Base-by-base conservation (phyloP, 306 rosid species). In the Prunus davidiana region DNA sequence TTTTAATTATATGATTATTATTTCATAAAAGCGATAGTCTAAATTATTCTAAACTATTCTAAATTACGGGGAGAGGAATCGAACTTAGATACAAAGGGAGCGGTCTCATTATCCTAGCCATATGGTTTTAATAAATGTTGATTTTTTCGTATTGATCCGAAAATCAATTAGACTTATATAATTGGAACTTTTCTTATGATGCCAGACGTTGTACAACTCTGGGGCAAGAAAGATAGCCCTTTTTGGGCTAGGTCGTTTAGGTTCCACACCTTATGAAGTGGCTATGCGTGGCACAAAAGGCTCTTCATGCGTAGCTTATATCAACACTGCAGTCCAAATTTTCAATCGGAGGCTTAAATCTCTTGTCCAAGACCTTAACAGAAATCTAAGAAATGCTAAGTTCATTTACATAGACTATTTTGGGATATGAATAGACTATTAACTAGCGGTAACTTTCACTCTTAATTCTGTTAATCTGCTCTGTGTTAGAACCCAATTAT, bases 341-440 rank as follows among this genome's bases (percentile, higher is more conserved):
- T 87, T 83, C 61, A 84, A 78, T 19, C 16, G 43, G 20, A 55
- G 73, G 20, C 88, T 91, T 24, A 81, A 34, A 76, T 47, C 73
- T 6, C 64, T 22, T 0, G 84, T 88, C 18, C 12, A 60, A 54
- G 46, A 47, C 6, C 67, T 80, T 34, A 91, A 88, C 32, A 19
- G 0, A 6, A 12, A 32, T 5, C 24, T 30, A 25, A 20, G 55
- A 24, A 4, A 7, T 6, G 82, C 90, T 12, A 83, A 78, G 45
- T 84, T 69, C 24, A 74, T 76, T 69, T 84, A 64, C 28, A 43
- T 82, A 64, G 65, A 88, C 47, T 20, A 11, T 22, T 60, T 71
- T 12, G 69, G 46, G 12, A 62, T 70, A 24, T 52, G 62, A 46
- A 32, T 10, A 22, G 22, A 22, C 22, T 22, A 22, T 34, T 4